Evolutionary conservation across 177 flowering plant species (phyloP).

Genomic region (Tripterygium wilfordii): DNA sequence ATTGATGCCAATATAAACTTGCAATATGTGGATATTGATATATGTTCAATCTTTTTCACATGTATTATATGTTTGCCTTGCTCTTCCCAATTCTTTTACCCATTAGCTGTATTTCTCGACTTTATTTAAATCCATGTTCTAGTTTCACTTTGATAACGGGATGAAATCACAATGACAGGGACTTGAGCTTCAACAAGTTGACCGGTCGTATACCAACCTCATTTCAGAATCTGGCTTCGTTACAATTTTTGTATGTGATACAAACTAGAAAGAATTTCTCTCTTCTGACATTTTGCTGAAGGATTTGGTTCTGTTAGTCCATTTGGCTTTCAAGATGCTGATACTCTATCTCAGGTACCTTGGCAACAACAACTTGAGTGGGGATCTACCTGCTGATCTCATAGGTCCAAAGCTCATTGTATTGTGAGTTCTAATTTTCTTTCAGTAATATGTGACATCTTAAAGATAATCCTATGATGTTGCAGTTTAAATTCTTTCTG

Average conservation of each 20-base stretch:
- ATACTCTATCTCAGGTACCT: constrained; percentile 33
- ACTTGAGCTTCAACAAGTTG: constrained; percentile 54
- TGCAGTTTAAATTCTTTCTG: no score
- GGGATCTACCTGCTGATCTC: constrained; percentile 30
- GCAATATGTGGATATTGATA: no score
- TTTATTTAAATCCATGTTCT: no score
- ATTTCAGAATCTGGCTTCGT: constrained; percentile 26
- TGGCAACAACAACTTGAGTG: constrained; percentile 42
- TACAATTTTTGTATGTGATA: constrained; percentile 34
- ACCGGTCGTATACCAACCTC: constrained; percentile 36
- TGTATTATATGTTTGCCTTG: no score
- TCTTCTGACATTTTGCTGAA: no score
- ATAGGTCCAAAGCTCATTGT: constrained; percentile 28
- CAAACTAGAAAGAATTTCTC: no score
- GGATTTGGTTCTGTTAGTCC: neutral
- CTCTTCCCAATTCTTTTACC: no score
- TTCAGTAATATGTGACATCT: no score
- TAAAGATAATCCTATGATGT: no score
- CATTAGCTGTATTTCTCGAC: no score
- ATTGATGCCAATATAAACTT: neutral
- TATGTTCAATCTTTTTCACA: no score
- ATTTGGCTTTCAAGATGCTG: neutral
- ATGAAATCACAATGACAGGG: constrained; percentile 21
- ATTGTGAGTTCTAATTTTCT: constrained; percentile 24
- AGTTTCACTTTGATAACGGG: no score